Evolutionary conservation across 2,329 filamentous ascomycete genomes (phyloP), one percentile per base, ranked within the genome.

Genomic region (Penicillium expansum): DNA sequence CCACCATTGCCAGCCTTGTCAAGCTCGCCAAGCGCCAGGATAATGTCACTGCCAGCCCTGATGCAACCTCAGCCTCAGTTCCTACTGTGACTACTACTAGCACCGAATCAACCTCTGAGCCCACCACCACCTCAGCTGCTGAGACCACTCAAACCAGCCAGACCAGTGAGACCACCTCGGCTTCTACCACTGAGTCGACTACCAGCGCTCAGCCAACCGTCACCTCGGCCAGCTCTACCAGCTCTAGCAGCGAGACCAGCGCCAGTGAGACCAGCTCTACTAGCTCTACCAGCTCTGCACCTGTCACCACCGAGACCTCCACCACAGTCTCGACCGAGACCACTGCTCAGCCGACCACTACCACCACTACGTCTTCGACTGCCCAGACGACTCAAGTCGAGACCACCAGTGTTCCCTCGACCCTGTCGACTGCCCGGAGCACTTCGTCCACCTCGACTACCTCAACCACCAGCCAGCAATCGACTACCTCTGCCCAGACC

Each of bases 11-110:
- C 18, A 83, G 81, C 10, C 82, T 83, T 56, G 79, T 88, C 54
- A 82, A 85, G 56, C 75, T 91, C 55, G 88, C 84, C 37, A 86
- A 84, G 73, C 82, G 87, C 60, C 83, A 86, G 61, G 71, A 22
- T 50, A 65, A 76, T 52, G 67, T 59, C 20, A 70, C 58, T 39
- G 65, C 53, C 49, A 63, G 62, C 29, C 56, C 62, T 11, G 52
- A 55, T 5, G 14, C 51, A 29, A 5, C 49, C 11, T 4, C 32
- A 6, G 33, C n/a, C 9, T 18, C 48, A 18, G 33, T 27, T 35
- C 32, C 48, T 14, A 4, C 20, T 9, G 48, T 32, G 32, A 56
- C 54, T 22, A 63, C 38, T n/a, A 3, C 65, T 5, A 48, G 55
- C 13, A 35, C 44, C 55, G 52, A 55, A 5, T 39, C 47, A 50